Percentiles rank a stretch among this genome's conserved stretches.
phyloP scores from a whole-genome alignment of 164 flowering plant genomes.

The Magnolia sinica region DNA sequence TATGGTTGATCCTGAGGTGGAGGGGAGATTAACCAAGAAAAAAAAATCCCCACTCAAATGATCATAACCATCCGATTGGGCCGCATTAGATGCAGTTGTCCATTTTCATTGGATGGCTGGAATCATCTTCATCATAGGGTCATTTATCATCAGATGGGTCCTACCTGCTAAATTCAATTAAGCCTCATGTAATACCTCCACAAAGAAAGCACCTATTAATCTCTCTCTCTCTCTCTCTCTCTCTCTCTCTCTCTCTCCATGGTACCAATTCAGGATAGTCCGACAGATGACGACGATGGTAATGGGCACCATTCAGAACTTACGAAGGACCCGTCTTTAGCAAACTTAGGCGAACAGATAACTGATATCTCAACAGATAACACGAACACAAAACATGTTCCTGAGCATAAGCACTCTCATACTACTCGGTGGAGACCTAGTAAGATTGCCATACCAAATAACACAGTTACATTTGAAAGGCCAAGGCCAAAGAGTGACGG shows the following conservation, averaged over 20 bases:
- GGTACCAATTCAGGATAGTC: conserved; percentile 40
- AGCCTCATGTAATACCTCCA: too few species aligned
- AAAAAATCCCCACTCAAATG: too few species aligned
- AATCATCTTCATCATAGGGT: too few species aligned
- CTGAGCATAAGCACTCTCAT: conserved; percentile 19
- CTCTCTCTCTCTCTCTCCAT: background rate
- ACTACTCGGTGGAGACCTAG: conserved; percentile 16
- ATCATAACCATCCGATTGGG: too few species aligned
- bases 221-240: background rate
- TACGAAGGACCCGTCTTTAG: background rate
- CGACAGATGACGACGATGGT: conserved; percentile 54
- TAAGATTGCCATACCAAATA: conserved; percentile 40
- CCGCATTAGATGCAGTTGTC: too few species aligned
- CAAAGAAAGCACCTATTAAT: background rate
- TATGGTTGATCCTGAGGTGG: too few species aligned
- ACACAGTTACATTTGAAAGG: conserved; percentile 19
- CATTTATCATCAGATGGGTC: too few species aligned
- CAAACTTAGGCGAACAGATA: conserved; percentile 1
- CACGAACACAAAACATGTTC: conserved; percentile 5
- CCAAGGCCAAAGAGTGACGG: conserved; percentile 17
- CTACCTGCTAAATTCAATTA: too few species aligned
- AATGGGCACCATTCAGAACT: background rate
- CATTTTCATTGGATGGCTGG: too few species aligned
- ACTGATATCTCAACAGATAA: conserved; percentile 8
- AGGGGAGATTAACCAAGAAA: too few species aligned